Conservation (phyloP, 2,329 filamentous ascomycete genomes). For the Colletotrichum falcatum region DNA sequence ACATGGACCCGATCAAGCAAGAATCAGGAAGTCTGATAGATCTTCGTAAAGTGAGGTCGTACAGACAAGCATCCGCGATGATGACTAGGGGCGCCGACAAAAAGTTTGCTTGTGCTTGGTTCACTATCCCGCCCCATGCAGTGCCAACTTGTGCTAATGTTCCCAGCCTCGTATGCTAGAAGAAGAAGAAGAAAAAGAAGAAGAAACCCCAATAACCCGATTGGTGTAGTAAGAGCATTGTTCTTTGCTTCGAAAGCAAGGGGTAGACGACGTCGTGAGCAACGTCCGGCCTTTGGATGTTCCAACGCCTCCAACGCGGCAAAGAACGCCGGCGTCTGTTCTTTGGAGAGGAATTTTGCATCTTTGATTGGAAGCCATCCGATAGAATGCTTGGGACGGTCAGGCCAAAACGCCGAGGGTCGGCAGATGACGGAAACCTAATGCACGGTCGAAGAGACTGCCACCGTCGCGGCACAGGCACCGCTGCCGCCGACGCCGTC, state of each 20-base stretch:
- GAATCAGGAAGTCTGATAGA: not conserved
- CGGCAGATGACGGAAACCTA: constrained; percentile 13
- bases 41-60: not conserved
- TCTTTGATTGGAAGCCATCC: not conserved
- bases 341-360: not conserved
- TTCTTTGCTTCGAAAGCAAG: not conserved
- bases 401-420: not conserved
- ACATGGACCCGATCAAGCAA: constrained; percentile 15
- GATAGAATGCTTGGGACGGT: not conserved
- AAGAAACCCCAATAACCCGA: not conserved
- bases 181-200: too few relatives aligned
- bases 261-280: not conserved
- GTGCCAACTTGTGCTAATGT: not conserved
- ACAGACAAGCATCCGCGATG: not conserved
- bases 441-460: constrained; percentile 16
- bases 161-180: not conserved
- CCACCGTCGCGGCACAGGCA: constrained; percentile 1
- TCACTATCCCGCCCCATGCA: not conserved
- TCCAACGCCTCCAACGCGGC: too few relatives aligned
- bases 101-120: not conserved
- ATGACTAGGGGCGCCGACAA: not conserved
- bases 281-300: not conserved
- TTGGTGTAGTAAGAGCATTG: not conserved
- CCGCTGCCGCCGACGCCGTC: constrained; percentile 1
- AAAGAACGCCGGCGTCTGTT: not conserved